Evolutionary conservation across 495 filamentous ascomycete genomes (phyloP), one percentile per base, ranked within the genome.

Genomic region (Neurospora sp.): DNA sequence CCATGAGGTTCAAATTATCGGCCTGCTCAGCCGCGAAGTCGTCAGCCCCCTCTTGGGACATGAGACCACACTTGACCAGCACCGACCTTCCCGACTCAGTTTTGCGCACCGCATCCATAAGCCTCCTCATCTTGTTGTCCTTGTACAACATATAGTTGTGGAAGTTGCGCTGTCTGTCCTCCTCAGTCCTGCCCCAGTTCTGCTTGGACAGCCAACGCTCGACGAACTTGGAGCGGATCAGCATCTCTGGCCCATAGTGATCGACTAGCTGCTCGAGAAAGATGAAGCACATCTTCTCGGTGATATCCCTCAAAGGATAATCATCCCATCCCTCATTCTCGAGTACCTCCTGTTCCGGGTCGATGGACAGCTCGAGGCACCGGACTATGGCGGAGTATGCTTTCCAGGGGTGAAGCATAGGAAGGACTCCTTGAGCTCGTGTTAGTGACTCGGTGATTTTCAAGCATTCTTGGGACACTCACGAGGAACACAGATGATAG

Each of bases 171-270:
- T 79, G 80, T 37, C 83, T 81, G 72, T 84, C 83, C 44, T 82
- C 80, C 9, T 83, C 79, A 1, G 76, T 82, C 27, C 77, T 74
- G 6, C 88, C 88, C 86, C 88, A 88, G 18, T 84, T 85, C 70
- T 89, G 87, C 75, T 83, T 86, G 35, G 81, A 84, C 7, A 89
- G 80, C 88, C 88, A 89, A 70, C 83, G 86, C 70, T 87, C 84
- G 20, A 89, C 82, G 72, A 89, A 87, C 35, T 81, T 79, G 48
- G 85, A 82, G 70, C 84, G 82, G 69, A 89, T 74, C 10, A 88
- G 72, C 66, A 80, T 82, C 37, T 82, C 79, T 37, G 79, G 74
- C 23, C 81, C 84, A 69, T 79, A 83, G 69, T 81, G 81, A 41
- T 81, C 81, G n/a, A 85, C 75, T 2, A 88, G 78, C 62, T 84